These are phyloP conservation scores for Spiraea crenata DNA, from an alignment of 331 rosid species.

Conservation along the genomic window DNA sequence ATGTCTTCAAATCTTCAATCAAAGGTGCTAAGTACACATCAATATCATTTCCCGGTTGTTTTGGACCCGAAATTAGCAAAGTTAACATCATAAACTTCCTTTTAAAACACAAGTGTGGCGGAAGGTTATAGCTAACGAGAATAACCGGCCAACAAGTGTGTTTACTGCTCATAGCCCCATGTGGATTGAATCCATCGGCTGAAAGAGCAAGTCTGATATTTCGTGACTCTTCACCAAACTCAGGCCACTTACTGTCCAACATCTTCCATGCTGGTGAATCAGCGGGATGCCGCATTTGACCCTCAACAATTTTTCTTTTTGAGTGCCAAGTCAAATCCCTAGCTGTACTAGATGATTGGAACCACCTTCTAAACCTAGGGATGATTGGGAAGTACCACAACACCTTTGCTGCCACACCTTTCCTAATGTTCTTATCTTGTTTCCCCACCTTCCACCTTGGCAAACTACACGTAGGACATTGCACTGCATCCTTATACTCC, in stretches of 20 bases:
- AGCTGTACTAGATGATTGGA: not conserved
- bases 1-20: not conserved
- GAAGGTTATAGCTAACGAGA: too few relatives aligned
- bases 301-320: not conserved
- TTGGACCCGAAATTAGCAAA: not conserved
- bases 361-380: not conserved
- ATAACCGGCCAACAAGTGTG: too few relatives aligned
- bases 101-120: too few relatives aligned
- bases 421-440: too few relatives aligned
- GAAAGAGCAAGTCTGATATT: not conserved
- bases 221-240: not conserved
- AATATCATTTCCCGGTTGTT: not conserved
- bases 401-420: too few relatives aligned
- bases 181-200: not conserved
- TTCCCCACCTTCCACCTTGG: too few relatives aligned
- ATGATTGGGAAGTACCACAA: too few relatives aligned
- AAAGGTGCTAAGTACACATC: not conserved
- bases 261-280: not conserved
- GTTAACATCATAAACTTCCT: too few relatives aligned
- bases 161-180: too few relatives aligned
- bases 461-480: too few relatives aligned
- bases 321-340: not conserved
- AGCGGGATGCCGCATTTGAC: not conserved
- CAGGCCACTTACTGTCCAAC: not conserved
- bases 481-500: too few relatives aligned